phyloP scores from a whole-genome alignment of 768 basidiomycete genomes.

The Tubosaeta sp. region DNA sequence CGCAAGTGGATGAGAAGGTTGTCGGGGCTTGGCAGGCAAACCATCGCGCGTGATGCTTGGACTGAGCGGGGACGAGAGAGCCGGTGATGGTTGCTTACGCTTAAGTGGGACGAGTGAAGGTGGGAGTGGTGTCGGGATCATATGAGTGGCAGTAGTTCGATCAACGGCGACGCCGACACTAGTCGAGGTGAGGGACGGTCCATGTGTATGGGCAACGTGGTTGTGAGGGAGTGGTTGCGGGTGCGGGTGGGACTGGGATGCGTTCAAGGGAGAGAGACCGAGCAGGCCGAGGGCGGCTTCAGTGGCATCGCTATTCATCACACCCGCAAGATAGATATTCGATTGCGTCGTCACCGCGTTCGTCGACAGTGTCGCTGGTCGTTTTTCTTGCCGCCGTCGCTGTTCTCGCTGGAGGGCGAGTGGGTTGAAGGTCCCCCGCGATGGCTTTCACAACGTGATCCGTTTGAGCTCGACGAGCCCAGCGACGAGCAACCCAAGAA shows the following conservation, averaged over 20 bases:
- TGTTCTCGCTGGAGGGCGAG: not conserved
- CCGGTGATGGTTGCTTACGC: constrained; percentile 33
- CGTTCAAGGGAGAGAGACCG: constrained; percentile 40
- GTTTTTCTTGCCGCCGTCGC: constrained; percentile 17
- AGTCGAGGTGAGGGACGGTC: constrained; percentile 25
- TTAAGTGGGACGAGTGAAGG: constrained; percentile 38
- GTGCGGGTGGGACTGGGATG: constrained; percentile 26
- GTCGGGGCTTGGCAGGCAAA: constrained; percentile 11
- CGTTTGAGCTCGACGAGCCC: constrained; percentile 15
- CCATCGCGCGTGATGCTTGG: constrained; percentile 5
- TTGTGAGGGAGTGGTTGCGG: constrained; percentile 23
- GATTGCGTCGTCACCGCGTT: constrained; percentile 3
- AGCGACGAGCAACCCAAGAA: constrained; percentile 12
- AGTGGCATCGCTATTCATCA: constrained; percentile 52
- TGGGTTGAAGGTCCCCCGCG: constrained; percentile 6
- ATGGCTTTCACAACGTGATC: constrained; percentile 1
- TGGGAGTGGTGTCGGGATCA: constrained; percentile 22
- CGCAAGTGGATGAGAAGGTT: constrained; percentile 15
- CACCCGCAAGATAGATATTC: constrained; percentile 10
- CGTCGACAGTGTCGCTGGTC: constrained; percentile 9
- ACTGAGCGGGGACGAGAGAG: constrained; percentile 14
- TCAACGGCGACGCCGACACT: constrained; percentile 24
- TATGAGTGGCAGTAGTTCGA: constrained; percentile 14
- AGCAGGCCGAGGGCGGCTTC: constrained; percentile 58
- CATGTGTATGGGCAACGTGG: constrained; percentile 24